Base-by-base conservation (phyloP, 202 grass and related monocot genomes). In the Cymbopogon flexuosus region DNA sequence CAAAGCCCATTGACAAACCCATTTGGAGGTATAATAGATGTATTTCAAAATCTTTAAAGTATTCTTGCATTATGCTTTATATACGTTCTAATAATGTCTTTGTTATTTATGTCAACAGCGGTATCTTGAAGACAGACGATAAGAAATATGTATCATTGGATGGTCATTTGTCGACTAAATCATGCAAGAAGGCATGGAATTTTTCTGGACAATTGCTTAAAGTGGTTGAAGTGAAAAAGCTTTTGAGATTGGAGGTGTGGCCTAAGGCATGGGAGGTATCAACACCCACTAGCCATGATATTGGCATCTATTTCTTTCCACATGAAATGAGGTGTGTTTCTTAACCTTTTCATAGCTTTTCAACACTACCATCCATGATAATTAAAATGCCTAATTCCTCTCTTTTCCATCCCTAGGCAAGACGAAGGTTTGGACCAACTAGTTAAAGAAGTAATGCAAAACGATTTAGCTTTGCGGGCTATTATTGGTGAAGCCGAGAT, bases 281-380 rank as follows among this genome's bases (percentile, higher is more conserved):
- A 62, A 68, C 45, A 31, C 85, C 83, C 5, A 88, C 23, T 23
- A 77, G 59, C 47, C 46, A 87, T 4, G 52, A 24, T 57, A 88
- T 93, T 70, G 87, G 85, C 36, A 79, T 97, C 42, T 91, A 77
- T 84, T 97, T 93, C 65, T 81, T 97, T 14, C 76, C 85, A 0
- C 34, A 68, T 29, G 41, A 90, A 85, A 81, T 58, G 15, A 82
- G 87, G 94, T 93, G 47, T 23, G n/a, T 51, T 65, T 5, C 41
- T 65, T 36, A 45, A 12, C 12, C 3, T 68, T 51, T 58, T 16
- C 34, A 14, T 23, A 34, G 23, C 7, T 71, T 67, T 64, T 58
- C 3, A 21, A 9, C n/a, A 68, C 35, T 21, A 39, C 36, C 4
- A 37, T 68, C 4, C 10, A 12, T 22, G 4, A 6, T 0, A 57